Evolutionary conservation across 116 monocot species (phyloP), one percentile per base, ranked within the genome.

Genomic region (Cymodocea nodosa): DNA sequence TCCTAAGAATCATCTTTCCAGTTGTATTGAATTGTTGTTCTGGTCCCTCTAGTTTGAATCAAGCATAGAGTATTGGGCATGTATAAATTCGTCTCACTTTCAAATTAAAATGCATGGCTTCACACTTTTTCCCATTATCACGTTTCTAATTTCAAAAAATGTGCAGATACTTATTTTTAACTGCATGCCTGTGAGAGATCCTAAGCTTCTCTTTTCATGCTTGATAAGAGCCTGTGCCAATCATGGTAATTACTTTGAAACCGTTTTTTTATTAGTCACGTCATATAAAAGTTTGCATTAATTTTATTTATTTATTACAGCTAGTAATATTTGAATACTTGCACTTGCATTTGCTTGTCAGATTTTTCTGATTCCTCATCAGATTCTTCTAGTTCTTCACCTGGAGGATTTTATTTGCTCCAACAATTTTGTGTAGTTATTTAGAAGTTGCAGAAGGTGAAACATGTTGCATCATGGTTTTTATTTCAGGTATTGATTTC

Each of bases 141-240:
- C 17, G 14, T 52, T 34, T 30, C 14, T 4, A 20, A 23, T 50
- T 23, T 23, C 23, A 15, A 59, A 2, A 37, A 20, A 55, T 66
- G 13, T 75, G 53, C 77, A 94, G 94, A 79, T 94, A 68, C 83
- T 94, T 72, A 52, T 94, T 56, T 94, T 94, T 73, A 94, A 94
- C 72, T 94, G 94, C 87, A 94, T 94, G 94, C 78, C 87, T 60
- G 68, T 75, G 59, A 87, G 94, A 68, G 94, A 94, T 50, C 94
- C 94, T 16, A 50, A 79, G 62, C 56, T 81, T 59, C 69, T 94
- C 56, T 84, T 94, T 70, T 82, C 94, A 55, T 72, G 71, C 25
- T 79, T 94, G 59, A 15, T 82, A 20, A 73, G 75, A 37, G 79
- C 73, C 44, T 90, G 84, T 64, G 56, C 76, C 25, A 69, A 75